phyloP scores from a whole-genome alignment of 1,139 yeast genomes.

The Taiozyma sp. region DNA sequence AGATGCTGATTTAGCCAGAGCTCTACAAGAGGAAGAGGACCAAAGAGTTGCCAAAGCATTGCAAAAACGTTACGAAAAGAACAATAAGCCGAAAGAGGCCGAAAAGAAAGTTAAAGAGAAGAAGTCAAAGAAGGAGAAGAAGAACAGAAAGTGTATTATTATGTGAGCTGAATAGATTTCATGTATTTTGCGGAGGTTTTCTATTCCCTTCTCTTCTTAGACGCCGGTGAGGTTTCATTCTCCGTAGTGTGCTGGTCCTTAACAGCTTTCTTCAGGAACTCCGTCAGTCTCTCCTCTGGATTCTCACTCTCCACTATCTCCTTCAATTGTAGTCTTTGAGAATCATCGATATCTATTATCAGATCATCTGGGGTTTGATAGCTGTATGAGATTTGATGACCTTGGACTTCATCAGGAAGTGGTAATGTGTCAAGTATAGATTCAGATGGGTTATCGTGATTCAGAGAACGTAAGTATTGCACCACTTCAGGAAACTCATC shows the following conservation, averaged over 20 bases:
- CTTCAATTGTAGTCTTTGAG: constrained; percentile 61
- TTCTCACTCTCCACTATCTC: constrained; percentile 71
- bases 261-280: constrained; percentile 61
- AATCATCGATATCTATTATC: constrained; percentile 39
- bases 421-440: constrained; percentile 33
- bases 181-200: neutral
- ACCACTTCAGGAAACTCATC: constrained; percentile 81
- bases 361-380: constrained; percentile 42
- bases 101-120: constrained; percentile 7
- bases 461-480: constrained; percentile 50
- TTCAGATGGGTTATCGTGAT: constrained; percentile 30
- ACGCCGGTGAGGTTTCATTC: constrained; percentile 14
- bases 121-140: constrained; percentile 11
- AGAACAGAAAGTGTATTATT: constrained; percentile 22
- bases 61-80: constrained; percentile 29
- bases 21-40: constrained; percentile 64
- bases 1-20: constrained; percentile 44
- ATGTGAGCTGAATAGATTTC: constrained; percentile 10
- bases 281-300: constrained; percentile 72
- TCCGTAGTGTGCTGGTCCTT: constrained; percentile 37
- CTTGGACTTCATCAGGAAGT: constrained; percentile 38
- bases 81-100: constrained; percentile 2
- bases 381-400: constrained; percentile 55
- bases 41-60: constrained; percentile 44
- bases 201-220: constrained; percentile 25